Conservation (phyloP, 192 early-diverging fungal genomes). For the Entomortierella chlamydospora region DNA sequence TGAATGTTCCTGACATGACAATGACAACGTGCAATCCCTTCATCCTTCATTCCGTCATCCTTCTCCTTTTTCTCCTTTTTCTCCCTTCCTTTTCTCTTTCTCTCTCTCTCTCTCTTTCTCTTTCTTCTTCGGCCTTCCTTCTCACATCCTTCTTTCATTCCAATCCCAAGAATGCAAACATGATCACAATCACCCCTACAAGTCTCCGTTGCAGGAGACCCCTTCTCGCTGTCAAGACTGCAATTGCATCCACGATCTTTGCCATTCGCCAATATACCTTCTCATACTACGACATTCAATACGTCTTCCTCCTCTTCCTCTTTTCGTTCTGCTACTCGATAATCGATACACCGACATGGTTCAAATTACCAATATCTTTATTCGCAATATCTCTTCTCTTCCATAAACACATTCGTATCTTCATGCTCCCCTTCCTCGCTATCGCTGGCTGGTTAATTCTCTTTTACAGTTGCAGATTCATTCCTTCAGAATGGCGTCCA, state of each 20-base stretch:
- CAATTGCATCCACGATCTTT: background rate
- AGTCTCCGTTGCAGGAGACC: slow-evolving; percentile 5
- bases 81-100: background rate
- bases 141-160: background rate
- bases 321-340: slow-evolving; percentile 42
- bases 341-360: slow-evolving; percentile 26
- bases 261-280: slow-evolving; percentile 26
- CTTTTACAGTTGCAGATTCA: slow-evolving; percentile 62
- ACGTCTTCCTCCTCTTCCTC: slow-evolving; percentile 45
- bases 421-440: slow-evolving; percentile 58
- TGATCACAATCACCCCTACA: slow-evolving; percentile 6
- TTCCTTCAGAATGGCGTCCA: slow-evolving; percentile 60
- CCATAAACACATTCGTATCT: slow-evolving; percentile 48
- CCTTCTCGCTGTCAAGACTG: background rate
- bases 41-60: no score
- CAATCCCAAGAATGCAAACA: background rate
- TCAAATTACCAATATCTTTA: slow-evolving; percentile 23
- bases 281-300: slow-evolving; percentile 53
- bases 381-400: slow-evolving; percentile 14
- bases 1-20: no score
- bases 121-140: background rate
- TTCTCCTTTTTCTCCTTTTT: background rate
- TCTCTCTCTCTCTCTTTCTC: background rate
- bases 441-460: slow-evolving; percentile 63
- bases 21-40: no score